Evolutionary conservation across 768 basidiomycete genomes (phyloP), one percentile per base, ranked within the genome.

Genomic region (Pleurotus cornucopiae): DNA sequence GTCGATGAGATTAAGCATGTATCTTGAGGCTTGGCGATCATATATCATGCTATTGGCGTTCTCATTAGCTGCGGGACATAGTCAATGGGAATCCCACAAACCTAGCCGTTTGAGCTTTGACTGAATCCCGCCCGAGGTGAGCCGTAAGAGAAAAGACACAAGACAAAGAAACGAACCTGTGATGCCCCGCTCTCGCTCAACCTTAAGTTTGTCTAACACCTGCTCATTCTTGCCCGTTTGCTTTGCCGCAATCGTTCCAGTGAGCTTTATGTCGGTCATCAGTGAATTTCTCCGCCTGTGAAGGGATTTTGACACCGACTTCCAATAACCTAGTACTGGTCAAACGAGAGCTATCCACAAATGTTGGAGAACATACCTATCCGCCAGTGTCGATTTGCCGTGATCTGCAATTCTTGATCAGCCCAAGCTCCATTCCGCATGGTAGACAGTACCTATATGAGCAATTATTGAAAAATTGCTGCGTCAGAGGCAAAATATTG

Each of bases 391-490:
- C 3, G 92, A 94, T 77, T 98, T 98, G 52, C 96, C 96, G 70
- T 97, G 95, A 70, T 97, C 90, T 89, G 40, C 11, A 47, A 51
- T 55, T 26, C 34, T 48, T 9, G 51, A 55, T 6, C 57, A 49
- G 40, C 53, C 18, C 6, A 11, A 40, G n/a, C 49, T 5, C 40
- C 34, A 48, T 40, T 30, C 11, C 4, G 18, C 4, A 21, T 30
- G 7, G 20, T 26, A 45, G 40, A 12, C 9, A 9, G 54, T 64
- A 86, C 93, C 94, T 62, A 97, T 97, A 69, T 98, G 95, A 1
- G 94, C 94, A 66, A 98, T 96, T 62, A 98, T 94, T 7, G 94
- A 95, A 69, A 98, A 94, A 69, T 98, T 98, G 53, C 89, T 90
- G 54, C 9, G 46, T 21, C n/a, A 43, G 34, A 46, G 21, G 21